Conservation (phyloP, 495 filamentous ascomycete species). For the Parathielavia hyrcaniae region DNA sequence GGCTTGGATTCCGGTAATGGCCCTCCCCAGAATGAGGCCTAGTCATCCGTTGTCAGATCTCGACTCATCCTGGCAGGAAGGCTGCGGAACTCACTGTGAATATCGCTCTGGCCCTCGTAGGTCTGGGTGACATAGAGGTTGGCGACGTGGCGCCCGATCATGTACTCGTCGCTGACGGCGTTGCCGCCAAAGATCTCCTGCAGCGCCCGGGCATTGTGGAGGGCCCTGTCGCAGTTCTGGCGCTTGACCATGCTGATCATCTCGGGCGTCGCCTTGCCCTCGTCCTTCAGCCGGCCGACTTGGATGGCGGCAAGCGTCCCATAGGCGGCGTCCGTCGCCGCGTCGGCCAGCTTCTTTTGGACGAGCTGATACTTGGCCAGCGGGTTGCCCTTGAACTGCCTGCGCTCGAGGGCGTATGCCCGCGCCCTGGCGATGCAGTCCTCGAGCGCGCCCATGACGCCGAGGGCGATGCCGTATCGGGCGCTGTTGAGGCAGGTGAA, state of each 20-base stretch:
- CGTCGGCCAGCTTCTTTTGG: slow-evolving; percentile 95
- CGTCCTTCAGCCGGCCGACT: slow-evolving; percentile 88
- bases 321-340: slow-evolving; percentile 82
- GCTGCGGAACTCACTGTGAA: slow-evolving; percentile 63
- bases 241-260: slow-evolving; percentile 99
- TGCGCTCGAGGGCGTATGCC: slow-evolving; percentile 81
- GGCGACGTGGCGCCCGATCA: slow-evolving; percentile 87
- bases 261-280: slow-evolving; percentile 79
- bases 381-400: slow-evolving; percentile 94
- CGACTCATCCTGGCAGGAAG: background rate
- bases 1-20: slow-evolving; percentile 56
- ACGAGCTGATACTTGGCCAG: slow-evolving; percentile 97
- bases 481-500: slow-evolving; percentile 94
- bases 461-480: slow-evolving; percentile 87
- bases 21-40: slow-evolving; percentile 58
- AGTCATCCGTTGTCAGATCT: slow-evolving; percentile 12
- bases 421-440: slow-evolving; percentile 77
- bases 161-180: slow-evolving; percentile 93
- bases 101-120: slow-evolving; percentile 96
- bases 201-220: slow-evolving; percentile 69
- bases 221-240: slow-evolving; percentile 91
- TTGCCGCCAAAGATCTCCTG: slow-evolving; percentile 98
- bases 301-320: slow-evolving; percentile 81
- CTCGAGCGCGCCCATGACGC: slow-evolving; percentile 87
- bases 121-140: slow-evolving; percentile 97